These are phyloP conservation scores for Globisporangium cystogenes DNA, from an alignment of 352 stramenopile species.

Conservation along the genomic window DNA sequence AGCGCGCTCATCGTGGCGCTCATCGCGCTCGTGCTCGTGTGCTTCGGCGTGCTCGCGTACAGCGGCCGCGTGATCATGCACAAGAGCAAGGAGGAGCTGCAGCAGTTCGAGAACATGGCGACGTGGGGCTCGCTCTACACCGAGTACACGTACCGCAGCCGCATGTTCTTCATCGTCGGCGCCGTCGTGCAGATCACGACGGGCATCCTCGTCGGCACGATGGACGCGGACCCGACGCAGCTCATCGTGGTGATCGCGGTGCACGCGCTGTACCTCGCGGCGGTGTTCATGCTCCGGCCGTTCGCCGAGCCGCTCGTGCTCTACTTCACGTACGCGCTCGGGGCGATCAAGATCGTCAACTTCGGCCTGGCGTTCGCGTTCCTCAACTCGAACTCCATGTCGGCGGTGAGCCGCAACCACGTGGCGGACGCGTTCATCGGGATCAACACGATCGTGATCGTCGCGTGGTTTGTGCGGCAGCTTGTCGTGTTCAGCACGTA, in stretches of 20 bases:
- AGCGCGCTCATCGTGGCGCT: conserved; percentile 33
- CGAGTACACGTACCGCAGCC: conserved; percentile 49
- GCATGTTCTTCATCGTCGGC: conserved; percentile 61
- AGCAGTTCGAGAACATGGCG: conserved; percentile 50
- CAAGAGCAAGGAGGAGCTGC: conserved; percentile 47
- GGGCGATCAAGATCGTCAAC: conserved; percentile 52
- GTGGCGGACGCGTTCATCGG: conserved; percentile 53
- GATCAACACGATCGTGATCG: conserved; percentile 57
- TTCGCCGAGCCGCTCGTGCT: conserved; percentile 34
- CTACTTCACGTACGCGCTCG: conserved; percentile 42
- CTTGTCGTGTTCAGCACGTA: conserved; percentile 53
- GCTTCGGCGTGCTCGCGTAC: conserved; percentile 42
- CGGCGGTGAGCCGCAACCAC: conserved; percentile 21
- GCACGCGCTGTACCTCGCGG: conserved; percentile 44
- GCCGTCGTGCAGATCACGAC: conserved; percentile 50
- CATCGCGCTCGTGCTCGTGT: conserved; percentile 38
- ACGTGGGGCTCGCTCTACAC: conserved; percentile 61
- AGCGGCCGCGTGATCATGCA: conserved; percentile 47
- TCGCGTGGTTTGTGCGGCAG: conserved; percentile 51
- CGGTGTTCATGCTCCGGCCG: conserved; percentile 35
- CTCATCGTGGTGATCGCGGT: conserved; percentile 47
- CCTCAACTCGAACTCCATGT: conserved; percentile 42
- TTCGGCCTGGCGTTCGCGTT: conserved; percentile 54
- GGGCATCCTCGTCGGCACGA: conserved; percentile 47
- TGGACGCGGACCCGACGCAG: conserved; percentile 48